phyloP scores from a whole-genome alignment of 169 alveolate species.

The Babesia bigemina region DNA sequence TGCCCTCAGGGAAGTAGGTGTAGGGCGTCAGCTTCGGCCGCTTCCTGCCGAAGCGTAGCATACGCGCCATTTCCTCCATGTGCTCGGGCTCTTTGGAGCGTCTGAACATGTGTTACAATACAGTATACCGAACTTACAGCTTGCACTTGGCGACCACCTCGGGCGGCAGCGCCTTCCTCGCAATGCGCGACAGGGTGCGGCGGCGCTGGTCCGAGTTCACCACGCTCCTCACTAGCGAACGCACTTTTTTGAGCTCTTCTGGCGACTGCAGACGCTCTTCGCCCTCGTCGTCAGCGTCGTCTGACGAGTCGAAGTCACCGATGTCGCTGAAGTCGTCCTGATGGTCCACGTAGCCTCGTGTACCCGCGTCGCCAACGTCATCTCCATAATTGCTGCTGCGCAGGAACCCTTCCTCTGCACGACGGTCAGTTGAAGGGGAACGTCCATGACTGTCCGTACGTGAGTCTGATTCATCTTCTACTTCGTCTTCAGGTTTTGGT shows the following conservation, averaged over 20 bases:
- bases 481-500: slow-evolving; percentile 14
- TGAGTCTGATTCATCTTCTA: not conserved
- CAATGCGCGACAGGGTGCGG: slow-evolving; percentile 26
- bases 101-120: not conserved
- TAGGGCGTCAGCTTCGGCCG: slow-evolving; percentile 32
- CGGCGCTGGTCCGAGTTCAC: slow-evolving; percentile 29
- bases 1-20: slow-evolving; percentile 67
- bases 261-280: not conserved
- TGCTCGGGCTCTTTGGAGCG: slow-evolving; percentile 5
- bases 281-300: slow-evolving; percentile 28
- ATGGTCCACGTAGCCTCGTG: not conserved
- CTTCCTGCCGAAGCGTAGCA: slow-evolving; percentile 14
- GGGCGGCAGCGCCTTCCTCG: slow-evolving; percentile 35
- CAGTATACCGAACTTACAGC: not conserved
- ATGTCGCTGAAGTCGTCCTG: slow-evolving; percentile 9
- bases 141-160: slow-evolving; percentile 23
- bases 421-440: too few species aligned
- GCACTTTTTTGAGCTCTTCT: slow-evolving; percentile 30
- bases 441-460: not conserved
- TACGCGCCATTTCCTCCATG: slow-evolving; percentile 33
- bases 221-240: slow-evolving; percentile 39
- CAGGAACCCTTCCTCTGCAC: not conserved
- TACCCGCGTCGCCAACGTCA: not conserved
- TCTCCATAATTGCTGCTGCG: not conserved
- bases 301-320: slow-evolving; percentile 7